Evolutionary conservation across 73 alveolate genomes (phyloP).

Genomic region (Paramecium primaurelia): DNA sequence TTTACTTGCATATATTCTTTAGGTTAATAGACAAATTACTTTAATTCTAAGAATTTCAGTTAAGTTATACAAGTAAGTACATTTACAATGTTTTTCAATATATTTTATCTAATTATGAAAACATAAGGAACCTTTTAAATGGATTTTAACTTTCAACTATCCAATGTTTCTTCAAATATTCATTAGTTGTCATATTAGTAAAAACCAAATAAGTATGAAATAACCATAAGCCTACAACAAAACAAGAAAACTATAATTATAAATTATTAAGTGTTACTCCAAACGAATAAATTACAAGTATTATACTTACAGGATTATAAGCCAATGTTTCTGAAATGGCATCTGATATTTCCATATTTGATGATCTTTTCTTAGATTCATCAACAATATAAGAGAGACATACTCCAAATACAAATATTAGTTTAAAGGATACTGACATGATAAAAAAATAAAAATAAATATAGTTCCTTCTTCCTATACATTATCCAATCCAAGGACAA

Average conservation of each 20-base stretch:
- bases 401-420: constrained; percentile 21
- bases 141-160: constrained; percentile 41
- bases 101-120: background rate
- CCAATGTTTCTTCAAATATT: constrained; percentile 64
- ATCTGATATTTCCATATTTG: background rate
- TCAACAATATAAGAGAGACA: constrained; percentile 16
- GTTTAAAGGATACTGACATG: constrained; percentile 9
- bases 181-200: constrained; percentile 67
- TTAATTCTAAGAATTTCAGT: constrained; percentile 16
- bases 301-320: constrained; percentile 41
- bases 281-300: constrained; percentile 41
- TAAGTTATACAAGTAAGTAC: background rate
- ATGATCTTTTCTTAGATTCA: constrained; percentile 2
- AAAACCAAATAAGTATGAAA: constrained; percentile 64
- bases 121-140: background rate
- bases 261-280: background rate
- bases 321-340: background rate
- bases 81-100: background rate
- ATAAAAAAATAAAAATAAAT: constrained; percentile 67
- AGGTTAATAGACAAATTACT: background rate
- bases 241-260: constrained; percentile 58
- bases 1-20: background rate
- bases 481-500: constrained; percentile 93
- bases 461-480: constrained; percentile 93
- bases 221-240: constrained; percentile 58